Conservation (phyloP, 305 asterid species). For the Solanum hybrid region DNA sequence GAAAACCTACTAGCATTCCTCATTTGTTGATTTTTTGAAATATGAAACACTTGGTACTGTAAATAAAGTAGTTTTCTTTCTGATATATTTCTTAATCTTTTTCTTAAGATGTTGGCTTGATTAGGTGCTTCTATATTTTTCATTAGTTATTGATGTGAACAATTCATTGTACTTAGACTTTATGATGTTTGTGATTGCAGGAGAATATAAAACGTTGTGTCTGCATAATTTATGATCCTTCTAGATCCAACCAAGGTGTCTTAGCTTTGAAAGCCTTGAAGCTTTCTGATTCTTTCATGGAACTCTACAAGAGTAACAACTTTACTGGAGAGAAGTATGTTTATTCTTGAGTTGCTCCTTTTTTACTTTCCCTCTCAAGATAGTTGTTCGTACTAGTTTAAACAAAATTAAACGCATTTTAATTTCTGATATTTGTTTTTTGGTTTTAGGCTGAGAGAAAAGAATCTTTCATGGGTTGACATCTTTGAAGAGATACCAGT, state of each 20-base stretch:
- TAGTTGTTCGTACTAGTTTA: neutral
- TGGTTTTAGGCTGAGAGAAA: slow-evolving; percentile 79
- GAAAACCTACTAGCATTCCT: neutral
- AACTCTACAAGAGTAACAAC: slow-evolving; percentile 68
- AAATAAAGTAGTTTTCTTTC: neutral
- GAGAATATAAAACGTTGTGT: slow-evolving; percentile 89
- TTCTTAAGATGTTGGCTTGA: neutral
- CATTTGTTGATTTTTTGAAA: neutral
- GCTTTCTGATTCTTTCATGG: slow-evolving; percentile 98
- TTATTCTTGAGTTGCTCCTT: neutral
- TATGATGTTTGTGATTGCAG: slow-evolving; percentile 31
- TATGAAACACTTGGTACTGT: neutral
- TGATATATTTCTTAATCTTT: neutral
- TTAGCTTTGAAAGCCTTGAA: slow-evolving; percentile 88
- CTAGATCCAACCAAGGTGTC: slow-evolving; percentile 91
- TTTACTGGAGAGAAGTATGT: slow-evolving; percentile 89
- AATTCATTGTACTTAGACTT: slow-evolving; percentile 2
- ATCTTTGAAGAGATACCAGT: slow-evolving; percentile 97
- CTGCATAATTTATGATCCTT: slow-evolving; percentile 90
- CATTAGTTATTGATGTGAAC: neutral
- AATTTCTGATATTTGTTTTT: neutral
- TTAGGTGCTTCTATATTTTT: neutral
- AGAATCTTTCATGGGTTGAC: slow-evolving; percentile 94
- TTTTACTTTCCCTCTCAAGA: neutral
- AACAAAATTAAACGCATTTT: neutral